Base-by-base conservation (phyloP, 129 eudicot species). In the Oenanthe sinensis region DNA sequence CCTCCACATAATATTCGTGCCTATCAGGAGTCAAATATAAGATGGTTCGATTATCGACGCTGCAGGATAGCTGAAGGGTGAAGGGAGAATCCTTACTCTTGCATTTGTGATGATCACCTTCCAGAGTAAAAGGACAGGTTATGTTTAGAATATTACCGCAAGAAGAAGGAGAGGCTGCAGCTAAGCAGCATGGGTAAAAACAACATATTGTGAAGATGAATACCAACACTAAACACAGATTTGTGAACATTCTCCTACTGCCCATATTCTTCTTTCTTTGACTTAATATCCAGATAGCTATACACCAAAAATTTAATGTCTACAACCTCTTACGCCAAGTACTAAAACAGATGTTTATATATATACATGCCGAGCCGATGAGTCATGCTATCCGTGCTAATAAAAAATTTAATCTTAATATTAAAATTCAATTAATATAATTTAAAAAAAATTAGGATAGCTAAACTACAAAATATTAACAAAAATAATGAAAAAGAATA, bases 41-140 rank as follows among this genome's bases (percentile, higher is more conserved):
- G 0, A 6, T 15, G 43, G 74, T 69, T 37, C 74, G 74, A 17
- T 69, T 69, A 19, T 69, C 17, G n/a, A n/a, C n/a, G 1, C 4
- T 0, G 22, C 74, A 69, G 0, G 46, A 37, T 0, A 69, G 47
- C 74, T 69, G 24, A 2, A 37, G 4, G 28, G 0, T 69, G 74
- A 69, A 69, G 58, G 36, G 17, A 37, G 74, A 15, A 5, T 11
- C 28, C 17, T 69, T 5, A 39, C n/a, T n/a, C n/a, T n/a, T n/a
- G n/a, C 74, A 69, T 69, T 69, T 69, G 15, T 69, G 74, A 17
- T 69, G 14, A 69, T 69, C 47, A 69, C 15, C 74, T 69, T 69
- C 2, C 28, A 69, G 46, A 37, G 1, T 16, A 15, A 69, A 69
- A 37, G 74, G 47, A 37, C 74, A 69, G 5, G 47, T 69, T 37